phyloP scores from a whole-genome alignment of 306 rosid genomes.

The Luffa acutangula region DNA sequence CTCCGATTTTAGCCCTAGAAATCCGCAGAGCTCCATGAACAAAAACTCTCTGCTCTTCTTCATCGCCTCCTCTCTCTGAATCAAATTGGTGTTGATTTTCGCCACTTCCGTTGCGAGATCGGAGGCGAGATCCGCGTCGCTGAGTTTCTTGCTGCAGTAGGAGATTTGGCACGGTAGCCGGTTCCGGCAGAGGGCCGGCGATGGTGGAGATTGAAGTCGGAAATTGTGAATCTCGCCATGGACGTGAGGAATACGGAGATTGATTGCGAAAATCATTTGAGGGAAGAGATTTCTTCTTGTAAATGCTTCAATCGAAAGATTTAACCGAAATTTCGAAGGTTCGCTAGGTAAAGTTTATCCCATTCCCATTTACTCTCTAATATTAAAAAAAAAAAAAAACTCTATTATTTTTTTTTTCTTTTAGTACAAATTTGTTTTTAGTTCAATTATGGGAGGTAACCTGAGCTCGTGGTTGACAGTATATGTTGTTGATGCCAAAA shows the following conservation, averaged over 20 bases:
- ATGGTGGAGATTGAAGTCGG: background rate
- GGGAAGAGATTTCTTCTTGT: background rate
- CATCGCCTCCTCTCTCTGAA: conserved; percentile 55
- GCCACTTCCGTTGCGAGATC: conserved; percentile 36
- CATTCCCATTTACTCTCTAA: background rate
- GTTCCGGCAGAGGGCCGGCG: conserved; percentile 5
- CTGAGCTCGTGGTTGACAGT: too few species aligned
- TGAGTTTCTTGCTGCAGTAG: conserved; percentile 22
- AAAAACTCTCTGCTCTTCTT: conserved; percentile 54
- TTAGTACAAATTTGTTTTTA: too few species aligned
- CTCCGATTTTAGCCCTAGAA: conserved; percentile 34
- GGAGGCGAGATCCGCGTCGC: conserved; percentile 47
- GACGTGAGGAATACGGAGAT: conserved; percentile 10
- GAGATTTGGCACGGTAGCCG: conserved; percentile 22
- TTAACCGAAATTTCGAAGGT: background rate
- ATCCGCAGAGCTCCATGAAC: conserved; percentile 45
- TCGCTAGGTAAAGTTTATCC: background rate
- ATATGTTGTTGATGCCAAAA: too few species aligned
- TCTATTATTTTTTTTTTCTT: too few species aligned
- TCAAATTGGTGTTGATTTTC: conserved; percentile 27
- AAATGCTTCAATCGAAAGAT: background rate
- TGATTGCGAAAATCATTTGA: conserved; percentile 35
- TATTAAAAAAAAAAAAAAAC: too few species aligned
- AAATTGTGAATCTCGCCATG: background rate
- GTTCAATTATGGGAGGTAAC: too few species aligned